A percentile compares a stretch with the other conserved stretches of the same genome.
Evolutionary conservation across 805 yeast genomes (phyloP).

Genomic region (Komagataella phaffii): DNA sequence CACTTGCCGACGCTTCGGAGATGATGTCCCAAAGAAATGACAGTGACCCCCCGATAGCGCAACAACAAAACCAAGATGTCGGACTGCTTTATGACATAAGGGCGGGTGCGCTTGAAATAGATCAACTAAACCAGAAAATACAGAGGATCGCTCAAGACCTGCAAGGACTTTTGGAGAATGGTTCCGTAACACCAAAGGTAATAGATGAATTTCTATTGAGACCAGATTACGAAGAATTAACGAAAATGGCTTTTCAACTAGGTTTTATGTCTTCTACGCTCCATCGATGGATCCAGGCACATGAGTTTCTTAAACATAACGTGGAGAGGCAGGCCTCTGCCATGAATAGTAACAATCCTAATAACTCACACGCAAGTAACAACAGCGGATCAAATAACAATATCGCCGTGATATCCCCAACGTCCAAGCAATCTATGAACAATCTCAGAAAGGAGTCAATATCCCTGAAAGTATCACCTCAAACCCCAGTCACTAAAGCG

Average conservation of each 20-base stretch:
- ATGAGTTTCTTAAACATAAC: background rate
- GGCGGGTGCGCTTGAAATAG: background rate
- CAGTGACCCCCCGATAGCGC: background rate
- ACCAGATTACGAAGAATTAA: background rate
- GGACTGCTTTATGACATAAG: background rate
- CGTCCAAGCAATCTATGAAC: background rate
- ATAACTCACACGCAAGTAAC: background rate
- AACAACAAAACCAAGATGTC: background rate
- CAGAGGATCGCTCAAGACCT: background rate
- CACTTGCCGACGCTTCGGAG: background rate
- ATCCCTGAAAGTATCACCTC: background rate
- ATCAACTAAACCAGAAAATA: background rate
- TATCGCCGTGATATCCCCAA: background rate
- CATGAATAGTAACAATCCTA: background rate
- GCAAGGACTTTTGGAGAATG: background rate
- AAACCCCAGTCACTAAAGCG: slow-evolving; percentile 1
- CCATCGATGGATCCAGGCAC: background rate
- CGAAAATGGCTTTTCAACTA: background rate
- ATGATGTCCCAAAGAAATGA: background rate
- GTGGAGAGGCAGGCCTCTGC: background rate
- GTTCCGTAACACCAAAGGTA: background rate
- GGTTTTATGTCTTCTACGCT: background rate
- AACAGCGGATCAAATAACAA: background rate
- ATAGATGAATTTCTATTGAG: background rate
- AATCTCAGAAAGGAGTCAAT: background rate